These are phyloP conservation scores for Ogataea nitratoaversa DNA, from an alignment of 805 yeast genomes.

Conservation along the genomic window DNA sequence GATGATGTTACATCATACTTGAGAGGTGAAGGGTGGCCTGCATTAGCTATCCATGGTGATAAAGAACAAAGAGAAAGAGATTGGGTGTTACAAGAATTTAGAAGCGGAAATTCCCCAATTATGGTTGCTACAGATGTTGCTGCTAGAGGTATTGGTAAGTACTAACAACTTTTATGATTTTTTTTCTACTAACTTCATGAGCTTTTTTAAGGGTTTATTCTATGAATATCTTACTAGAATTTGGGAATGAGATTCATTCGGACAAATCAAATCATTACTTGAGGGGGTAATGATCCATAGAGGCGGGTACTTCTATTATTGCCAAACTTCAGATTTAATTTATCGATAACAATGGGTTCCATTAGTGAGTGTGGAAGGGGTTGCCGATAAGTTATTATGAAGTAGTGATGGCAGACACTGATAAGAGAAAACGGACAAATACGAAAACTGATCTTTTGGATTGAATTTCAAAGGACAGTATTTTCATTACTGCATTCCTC, in stretches of 20 bases:
- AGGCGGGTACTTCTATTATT: not conserved
- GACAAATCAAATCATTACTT: not conserved
- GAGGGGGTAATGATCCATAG: not conserved
- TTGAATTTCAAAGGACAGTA: too few species aligned
- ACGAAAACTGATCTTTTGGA: too few species aligned
- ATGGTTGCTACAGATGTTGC: conserved; percentile 95
- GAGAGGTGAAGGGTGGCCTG: conserved; percentile 98
- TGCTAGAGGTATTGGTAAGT: conserved; percentile 99
- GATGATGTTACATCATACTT: conserved; percentile 89
- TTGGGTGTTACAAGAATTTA: conserved; percentile 94
- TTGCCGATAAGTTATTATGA: not conserved
- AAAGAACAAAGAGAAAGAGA: conserved; percentile 97
- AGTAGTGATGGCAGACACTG: not conserved
- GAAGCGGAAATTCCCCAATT: conserved; percentile 86
- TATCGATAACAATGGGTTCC: not conserved
- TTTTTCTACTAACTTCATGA: conserved; percentile 9
- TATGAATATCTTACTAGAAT: not conserved
- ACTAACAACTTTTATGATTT: conserved; percentile 14
- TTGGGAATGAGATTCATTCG: not conserved
- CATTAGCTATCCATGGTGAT: conserved; percentile 98
- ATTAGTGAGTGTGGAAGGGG: not conserved
- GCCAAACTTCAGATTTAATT: not conserved
- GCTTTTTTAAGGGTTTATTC: not conserved
- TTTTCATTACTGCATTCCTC: not conserved
- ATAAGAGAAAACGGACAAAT: too few species aligned